Base-by-base conservation (phyloP, 345 rosid genomes). In the rapeseed (Brassica napus) region DNA sequence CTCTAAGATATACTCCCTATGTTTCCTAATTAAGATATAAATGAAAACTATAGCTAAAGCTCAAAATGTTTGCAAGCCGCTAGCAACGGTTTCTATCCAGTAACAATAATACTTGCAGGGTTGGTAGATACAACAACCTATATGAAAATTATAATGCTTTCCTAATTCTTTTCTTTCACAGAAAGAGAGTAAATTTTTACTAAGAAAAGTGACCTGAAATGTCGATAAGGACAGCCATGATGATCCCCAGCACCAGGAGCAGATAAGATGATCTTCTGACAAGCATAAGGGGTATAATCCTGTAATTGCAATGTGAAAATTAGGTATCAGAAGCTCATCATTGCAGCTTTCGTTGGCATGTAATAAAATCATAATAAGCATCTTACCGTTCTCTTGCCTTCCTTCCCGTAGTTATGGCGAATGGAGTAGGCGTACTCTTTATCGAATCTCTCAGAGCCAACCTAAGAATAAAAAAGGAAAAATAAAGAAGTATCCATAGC, bases 251-350 rank as follows among this genome's bases (percentile, higher is more conserved):
- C 87, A 10, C 93, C 89, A 81, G 98, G 98, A 69, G 91, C 89
- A 58, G 83, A 86, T 31, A 89, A 86, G 66, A 93, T 93, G 71
- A 89, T 83, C 79, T 90, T 95, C 78, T 89, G 96, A 86, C 98
- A 95, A 74, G 96, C 89, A 87, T 87, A 93, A 79, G 99, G 98
- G 42, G 96, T 91, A 81, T 93, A 93, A 84, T 95, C 99, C 99
- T 93, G 91, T 81, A 85, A 76, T 66, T 57, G 61, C 31, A 71
- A 81, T 59, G 9, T 58, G 11, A 52, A 8, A 35, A 31, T 57
- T 59, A 60, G 55, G 73, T 66, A 52, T 74, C 72, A 68, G 54
- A 62, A 37, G 49, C 66, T 61, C 54, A 39, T 2, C 37, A 26
- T 31, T 65, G 37, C 63, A 3, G 28, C n/a, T 34, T 34, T 34